Conservation (phyloP, 1,284 basidiomycete species). For the Sutorius eximius region DNA sequence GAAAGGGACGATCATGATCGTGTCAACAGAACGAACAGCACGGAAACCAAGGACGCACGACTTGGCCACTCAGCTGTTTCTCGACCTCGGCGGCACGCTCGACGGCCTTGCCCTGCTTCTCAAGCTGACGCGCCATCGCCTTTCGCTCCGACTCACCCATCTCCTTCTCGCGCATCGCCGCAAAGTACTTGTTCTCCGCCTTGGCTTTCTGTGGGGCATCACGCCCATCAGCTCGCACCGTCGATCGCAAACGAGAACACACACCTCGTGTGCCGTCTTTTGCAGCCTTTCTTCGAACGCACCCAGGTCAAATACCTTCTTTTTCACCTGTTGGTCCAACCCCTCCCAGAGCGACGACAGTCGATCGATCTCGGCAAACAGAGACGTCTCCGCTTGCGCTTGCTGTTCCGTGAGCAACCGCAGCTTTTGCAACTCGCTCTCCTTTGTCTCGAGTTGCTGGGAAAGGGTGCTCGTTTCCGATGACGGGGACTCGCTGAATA, state of each 20-base stretch:
- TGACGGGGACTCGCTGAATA: slow-evolving; percentile 59
- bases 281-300: slow-evolving; percentile 75
- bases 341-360: slow-evolving; percentile 86
- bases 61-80: slow-evolving; percentile 53
- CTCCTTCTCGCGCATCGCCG: slow-evolving; percentile 89
- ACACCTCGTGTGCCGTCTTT: slow-evolving; percentile 65
- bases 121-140: slow-evolving; percentile 60
- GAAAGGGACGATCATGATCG: not conserved
- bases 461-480: slow-evolving; percentile 53
- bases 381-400: slow-evolving; percentile 65
- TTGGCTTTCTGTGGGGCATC: slow-evolving; percentile 71
- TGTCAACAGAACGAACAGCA: not conserved
- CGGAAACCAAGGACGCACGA: slow-evolving; percentile 43
- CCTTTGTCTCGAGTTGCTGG: slow-evolving; percentile 60
- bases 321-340: slow-evolving; percentile 81
- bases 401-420: slow-evolving; percentile 56
- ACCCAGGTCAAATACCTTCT: slow-evolving; percentile 81
- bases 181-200: slow-evolving; percentile 93
- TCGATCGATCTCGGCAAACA: slow-evolving; percentile 86
- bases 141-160: slow-evolving; percentile 78
- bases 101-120: slow-evolving; percentile 78
- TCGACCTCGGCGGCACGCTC: slow-evolving; percentile 73
- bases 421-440: slow-evolving; percentile 60
- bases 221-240: not conserved
- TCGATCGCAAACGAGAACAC: slow-evolving; percentile 10